Evolutionary conservation across 2,329 filamentous ascomycete species (phyloP), one percentile per base, ranked within the genome.

Genomic region (Sporothrix brunneoviolacea): DNA sequence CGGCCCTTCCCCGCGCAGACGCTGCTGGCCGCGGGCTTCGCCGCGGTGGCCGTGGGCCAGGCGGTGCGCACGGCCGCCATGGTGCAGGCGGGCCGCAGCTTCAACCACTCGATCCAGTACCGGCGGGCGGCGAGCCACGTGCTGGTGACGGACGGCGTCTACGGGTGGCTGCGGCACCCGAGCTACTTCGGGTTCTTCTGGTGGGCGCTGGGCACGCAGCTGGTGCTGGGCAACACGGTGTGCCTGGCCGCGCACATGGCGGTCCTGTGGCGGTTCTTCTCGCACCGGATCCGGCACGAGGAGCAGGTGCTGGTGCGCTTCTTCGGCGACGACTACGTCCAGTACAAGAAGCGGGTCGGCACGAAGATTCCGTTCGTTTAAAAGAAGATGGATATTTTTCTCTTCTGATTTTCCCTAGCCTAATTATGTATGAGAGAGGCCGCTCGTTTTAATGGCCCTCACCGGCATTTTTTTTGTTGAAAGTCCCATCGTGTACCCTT

Each of bases 161-260:
- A 97, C 66, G 71, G 72, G 8, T 66, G 77, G 39, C 71, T 94
- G 47, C 75, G 93, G 21, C 93, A 98, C 67, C 93, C 93, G 12
- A 86, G 86, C 53, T 98, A 98, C 69, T 96, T 97, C 71, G 93
- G 91, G 4, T 98, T 96, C 72, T 98, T 95, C 68, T 97, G 90
- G 83, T 98, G 91, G 91, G 89, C 88, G 0, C 63, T 97, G n/a
- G 93, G 93, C 5, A 95, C 91, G 12, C 93, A 98, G 73, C 63
- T 97, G 38, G 81, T 95, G 49, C 74, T 96, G 56, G 91, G 91
- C 16, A 98, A 98, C 68, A 69, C 78, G 8, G 57, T 95, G 2
- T 95, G 89, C 64, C 81, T 94, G 51, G 58, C 83, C 7, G 86
- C 69, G 2, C 97, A 95, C 70, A 69, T 80, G 0, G 65, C 76